phyloP scores from a whole-genome alignment of 805 yeast species.

The Nakazawaea populi region DNA sequence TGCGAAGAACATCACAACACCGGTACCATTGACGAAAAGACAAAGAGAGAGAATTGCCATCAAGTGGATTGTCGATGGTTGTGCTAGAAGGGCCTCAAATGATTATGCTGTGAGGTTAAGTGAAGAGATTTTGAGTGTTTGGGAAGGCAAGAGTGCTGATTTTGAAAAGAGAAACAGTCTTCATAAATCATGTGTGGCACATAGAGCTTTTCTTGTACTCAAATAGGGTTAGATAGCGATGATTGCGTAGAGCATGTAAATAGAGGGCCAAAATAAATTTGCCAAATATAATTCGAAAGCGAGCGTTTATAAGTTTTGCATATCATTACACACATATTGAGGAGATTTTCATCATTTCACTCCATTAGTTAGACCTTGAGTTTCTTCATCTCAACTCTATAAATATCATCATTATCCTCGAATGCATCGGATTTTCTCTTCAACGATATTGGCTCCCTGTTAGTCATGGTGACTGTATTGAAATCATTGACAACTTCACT shows the following conservation, averaged over 20 bases:
- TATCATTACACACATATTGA: too few species aligned
- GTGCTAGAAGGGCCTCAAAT: constrained; percentile 69
- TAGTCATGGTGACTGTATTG: not conserved
- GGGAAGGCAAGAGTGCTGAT: constrained; percentile 73
- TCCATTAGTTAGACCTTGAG: not conserved
- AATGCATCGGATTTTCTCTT: not conserved
- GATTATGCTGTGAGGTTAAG: constrained; percentile 85
- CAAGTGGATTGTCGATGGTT: constrained; percentile 84
- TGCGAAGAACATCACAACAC: constrained; percentile 77
- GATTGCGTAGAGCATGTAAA: too few species aligned
- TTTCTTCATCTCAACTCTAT: not conserved
- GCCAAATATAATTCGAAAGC: too few species aligned
- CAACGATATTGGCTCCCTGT: not conserved
- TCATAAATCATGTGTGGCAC: constrained; percentile 83
- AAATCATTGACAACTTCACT: not conserved
- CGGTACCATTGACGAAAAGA: constrained; percentile 74
- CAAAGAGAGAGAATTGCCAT: constrained; percentile 86
- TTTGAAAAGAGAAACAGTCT: constrained; percentile 77
- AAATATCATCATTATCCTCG: not conserved
- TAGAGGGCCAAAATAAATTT: too few species aligned
- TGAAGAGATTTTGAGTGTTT: constrained; percentile 79
- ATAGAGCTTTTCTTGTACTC: constrained; percentile 70
- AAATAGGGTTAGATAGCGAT: not conserved
- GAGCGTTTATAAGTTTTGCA: too few species aligned
- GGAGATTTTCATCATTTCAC: not conserved